Conservation (phyloP, 495 filamentous ascomycete species). For the Aspergillus egyptiacus region DNA sequence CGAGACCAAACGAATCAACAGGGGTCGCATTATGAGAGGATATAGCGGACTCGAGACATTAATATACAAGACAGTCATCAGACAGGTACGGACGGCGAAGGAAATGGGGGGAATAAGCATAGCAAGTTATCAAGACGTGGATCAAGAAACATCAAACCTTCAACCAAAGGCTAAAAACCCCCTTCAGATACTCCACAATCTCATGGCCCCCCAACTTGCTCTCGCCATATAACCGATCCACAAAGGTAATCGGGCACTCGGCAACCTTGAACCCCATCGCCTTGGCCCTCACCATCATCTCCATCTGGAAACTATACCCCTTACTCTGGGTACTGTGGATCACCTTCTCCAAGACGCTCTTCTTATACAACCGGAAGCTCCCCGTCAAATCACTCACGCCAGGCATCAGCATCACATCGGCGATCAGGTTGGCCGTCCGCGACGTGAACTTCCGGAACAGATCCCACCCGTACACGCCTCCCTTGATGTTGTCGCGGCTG, state of each 20-base stretch:
- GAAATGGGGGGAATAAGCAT: neutral
- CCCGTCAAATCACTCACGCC: conserved; percentile 97
- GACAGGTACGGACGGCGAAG: neutral
- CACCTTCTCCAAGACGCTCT: conserved; percentile 78
- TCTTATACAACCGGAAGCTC: conserved; percentile 92
- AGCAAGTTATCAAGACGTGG: neutral
- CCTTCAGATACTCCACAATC: conserved; percentile 97
- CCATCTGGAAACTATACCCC: conserved; percentile 99
- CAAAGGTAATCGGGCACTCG: conserved; percentile 93
- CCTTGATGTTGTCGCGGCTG: conserved; percentile 52
- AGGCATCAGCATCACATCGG: conserved; percentile 86
- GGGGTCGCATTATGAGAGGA: conserved; percentile 11
- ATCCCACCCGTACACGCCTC: conserved; percentile 97
- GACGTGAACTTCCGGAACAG: conserved; percentile 91
- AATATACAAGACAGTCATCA: conserved; percentile 17
- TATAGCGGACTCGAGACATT: conserved; percentile 9
- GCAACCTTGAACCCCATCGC: conserved; percentile 84
- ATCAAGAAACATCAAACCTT: conserved; percentile 54
- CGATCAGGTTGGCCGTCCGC: conserved; percentile 87
- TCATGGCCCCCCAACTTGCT: conserved; percentile 91
- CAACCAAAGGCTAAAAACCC: conserved; percentile 82
- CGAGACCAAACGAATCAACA: neutral
- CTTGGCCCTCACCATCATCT: conserved; percentile 91
- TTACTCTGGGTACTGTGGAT: conserved; percentile 82
- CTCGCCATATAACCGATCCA: conserved; percentile 92